phyloP scores from a whole-genome alignment of 371 early-diverging fungal genomes.

The Lichtheimia corymbifera region DNA sequence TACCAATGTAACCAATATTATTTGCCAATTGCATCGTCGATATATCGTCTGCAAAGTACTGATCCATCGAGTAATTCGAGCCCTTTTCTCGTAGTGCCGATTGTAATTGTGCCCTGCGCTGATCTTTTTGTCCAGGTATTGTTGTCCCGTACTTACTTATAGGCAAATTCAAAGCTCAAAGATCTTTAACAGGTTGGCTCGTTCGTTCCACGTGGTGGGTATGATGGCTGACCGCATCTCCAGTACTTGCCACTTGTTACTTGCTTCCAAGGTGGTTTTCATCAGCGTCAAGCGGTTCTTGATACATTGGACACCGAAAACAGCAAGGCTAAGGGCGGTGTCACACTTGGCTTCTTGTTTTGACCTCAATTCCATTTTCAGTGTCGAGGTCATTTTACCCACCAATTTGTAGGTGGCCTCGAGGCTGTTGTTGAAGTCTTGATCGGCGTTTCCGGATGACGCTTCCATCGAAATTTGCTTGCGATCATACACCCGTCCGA shows the following conservation, averaged over 20 bases:
- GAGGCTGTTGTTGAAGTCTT: constrained; percentile 15
- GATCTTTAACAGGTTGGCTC: too few species aligned
- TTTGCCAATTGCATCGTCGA: too few species aligned
- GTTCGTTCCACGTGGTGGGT: too few species aligned
- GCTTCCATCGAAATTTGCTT: constrained; percentile 16
- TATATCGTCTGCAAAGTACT: too few species aligned
- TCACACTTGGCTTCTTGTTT: background rate
- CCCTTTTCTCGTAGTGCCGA: too few species aligned
- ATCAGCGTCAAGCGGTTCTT: background rate
- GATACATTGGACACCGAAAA: background rate
- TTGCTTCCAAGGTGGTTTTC: background rate
- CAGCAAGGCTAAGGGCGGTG: background rate
- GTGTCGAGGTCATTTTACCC: constrained; percentile 11
- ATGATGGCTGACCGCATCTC: too few species aligned
- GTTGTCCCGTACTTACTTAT: too few species aligned
- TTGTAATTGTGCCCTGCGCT: too few species aligned
- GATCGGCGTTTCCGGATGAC: constrained; percentile 1
- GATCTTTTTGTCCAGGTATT: too few species aligned
- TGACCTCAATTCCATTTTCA: constrained; percentile 9
- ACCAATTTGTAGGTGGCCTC: constrained; percentile 16
- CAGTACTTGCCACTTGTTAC: background rate
- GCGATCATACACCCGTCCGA: constrained; percentile 4
- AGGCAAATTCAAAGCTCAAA: too few species aligned
- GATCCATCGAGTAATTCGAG: too few species aligned
- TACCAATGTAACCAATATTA: too few species aligned